Evolutionary conservation across 1,139 yeast genomes (phyloP), one percentile per base, ranked within the genome.

Genomic region (Kluyveromyces marxianus): DNA sequence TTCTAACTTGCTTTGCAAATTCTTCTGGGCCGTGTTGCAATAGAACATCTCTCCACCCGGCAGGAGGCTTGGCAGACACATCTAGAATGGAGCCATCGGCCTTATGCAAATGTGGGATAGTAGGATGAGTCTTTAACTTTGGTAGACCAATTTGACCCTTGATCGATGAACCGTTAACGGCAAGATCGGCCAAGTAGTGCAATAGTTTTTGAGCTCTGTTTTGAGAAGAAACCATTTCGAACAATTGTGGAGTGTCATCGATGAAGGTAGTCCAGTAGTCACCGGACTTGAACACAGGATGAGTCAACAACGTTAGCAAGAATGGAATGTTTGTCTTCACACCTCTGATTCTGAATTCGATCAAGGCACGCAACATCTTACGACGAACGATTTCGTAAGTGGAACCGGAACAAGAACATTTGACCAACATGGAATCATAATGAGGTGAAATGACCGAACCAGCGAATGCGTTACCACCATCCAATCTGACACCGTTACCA

Each of bases 391-490:
- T 90, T 71, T 94, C 99, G 67, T 81, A 94, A 46, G 96, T 90
- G 34, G 97, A 85, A 50, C 98, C 98, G 29, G 95, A 81, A 66
- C 97, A 89, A 35, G 96, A 80, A 69, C 98, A 94, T 70, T 92
- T 92, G 54, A 92, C 98, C 76, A 92, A 77, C 97, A 92, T 87
- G 42, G 97, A 90, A 70, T 92, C 99, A 69, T 92, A 92, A 70
- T 89, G 96, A 42, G 99, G 98, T 33, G 96, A 83, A 56, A 92
- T 92, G 55, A 94, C 82, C 31, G 97, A 88, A 55, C 99, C 99
- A n/a, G 97, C 95, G 69, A 89, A 92, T 5, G 97, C 97, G 65
- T 92, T 92, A 70, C 98, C 98, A 73, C 98, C 99, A 66, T 92
- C 99, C 57, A 92, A 76, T 71, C 99, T 83, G 43, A 92, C 97